Conservation (phyloP, 768 basidiomycete species). For the Tylopilus felleus region DNA sequence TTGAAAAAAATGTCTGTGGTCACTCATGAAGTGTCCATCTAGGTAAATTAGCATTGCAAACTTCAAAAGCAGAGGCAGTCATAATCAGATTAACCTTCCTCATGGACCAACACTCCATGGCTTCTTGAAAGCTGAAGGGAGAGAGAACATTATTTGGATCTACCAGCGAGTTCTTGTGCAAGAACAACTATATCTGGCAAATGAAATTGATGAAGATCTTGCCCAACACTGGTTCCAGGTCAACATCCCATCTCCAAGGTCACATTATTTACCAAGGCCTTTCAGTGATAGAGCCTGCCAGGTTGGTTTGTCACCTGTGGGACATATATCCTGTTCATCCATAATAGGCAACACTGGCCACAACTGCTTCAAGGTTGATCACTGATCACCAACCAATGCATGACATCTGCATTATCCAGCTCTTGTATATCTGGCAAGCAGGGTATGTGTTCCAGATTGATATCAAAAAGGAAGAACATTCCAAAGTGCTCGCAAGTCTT, state of each 20-base stretch:
- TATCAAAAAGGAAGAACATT: not conserved
- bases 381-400: not conserved
- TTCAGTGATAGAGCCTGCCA: not conserved
- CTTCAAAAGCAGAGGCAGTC: not conserved
- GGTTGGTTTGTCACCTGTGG: not conserved
- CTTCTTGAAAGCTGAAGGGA: not conserved
- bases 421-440: not conserved
- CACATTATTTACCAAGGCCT: not conserved
- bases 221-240: not conserved
- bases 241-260: not conserved
- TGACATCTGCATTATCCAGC: not conserved
- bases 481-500: not conserved
- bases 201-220: slow-evolving; percentile 5
- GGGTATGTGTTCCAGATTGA: not conserved
- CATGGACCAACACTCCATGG: not conserved
- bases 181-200: slow-evolving; percentile 6
- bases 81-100: not conserved
- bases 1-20: not conserved
- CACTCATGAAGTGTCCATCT: not conserved
- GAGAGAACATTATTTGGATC: not conserved
- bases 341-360: slow-evolving; percentile 1
- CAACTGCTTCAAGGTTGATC: not conserved
- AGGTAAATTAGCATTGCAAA: slow-evolving; percentile 4
- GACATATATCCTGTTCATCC: not conserved
- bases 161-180: not conserved